Percentiles rank a stretch among this genome's conserved stretches.
These are phyloP conservation scores for Cicer pinnatifidum DNA, from an alignment of 306 rosid genomes.

Conservation along the genomic window DNA sequence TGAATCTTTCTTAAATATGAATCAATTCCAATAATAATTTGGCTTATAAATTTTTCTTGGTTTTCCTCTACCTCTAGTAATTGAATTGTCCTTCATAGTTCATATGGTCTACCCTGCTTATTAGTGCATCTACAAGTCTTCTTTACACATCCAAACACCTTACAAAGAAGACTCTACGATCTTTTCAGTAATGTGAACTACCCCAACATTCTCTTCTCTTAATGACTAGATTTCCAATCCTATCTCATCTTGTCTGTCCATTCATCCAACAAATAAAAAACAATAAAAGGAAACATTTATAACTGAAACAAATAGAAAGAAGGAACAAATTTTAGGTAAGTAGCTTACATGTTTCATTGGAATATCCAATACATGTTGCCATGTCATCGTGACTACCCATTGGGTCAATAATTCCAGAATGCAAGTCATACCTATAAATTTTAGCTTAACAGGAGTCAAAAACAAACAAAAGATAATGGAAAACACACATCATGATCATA, in stretches of 20 bases:
- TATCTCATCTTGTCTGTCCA: not conserved
- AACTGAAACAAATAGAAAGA: slow-evolving; percentile 34
- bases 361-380: slow-evolving; percentile 70
- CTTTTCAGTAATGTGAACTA: not conserved
- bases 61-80: not conserved
- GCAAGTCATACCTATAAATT: slow-evolving; percentile 70
- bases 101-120: not conserved
- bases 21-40: not conserved
- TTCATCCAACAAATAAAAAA: slow-evolving; percentile 34
- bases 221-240: not conserved
- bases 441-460: slow-evolving; percentile 38
- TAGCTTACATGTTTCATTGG: slow-evolving; percentile 72
- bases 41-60: not conserved
- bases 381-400: slow-evolving; percentile 77
- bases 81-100: not conserved
- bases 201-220: not conserved
- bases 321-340: not conserved
- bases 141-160: not conserved
- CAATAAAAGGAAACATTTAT: slow-evolving; percentile 12
- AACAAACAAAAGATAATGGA: not conserved
- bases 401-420: slow-evolving; percentile 60
- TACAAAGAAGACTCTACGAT: not conserved
- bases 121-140: not conserved
- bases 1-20: not conserved
- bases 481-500: not conserved